phyloP scores from a whole-genome alignment of 2,329 filamentous ascomycete genomes.

The Colletotrichum liaoningense region DNA sequence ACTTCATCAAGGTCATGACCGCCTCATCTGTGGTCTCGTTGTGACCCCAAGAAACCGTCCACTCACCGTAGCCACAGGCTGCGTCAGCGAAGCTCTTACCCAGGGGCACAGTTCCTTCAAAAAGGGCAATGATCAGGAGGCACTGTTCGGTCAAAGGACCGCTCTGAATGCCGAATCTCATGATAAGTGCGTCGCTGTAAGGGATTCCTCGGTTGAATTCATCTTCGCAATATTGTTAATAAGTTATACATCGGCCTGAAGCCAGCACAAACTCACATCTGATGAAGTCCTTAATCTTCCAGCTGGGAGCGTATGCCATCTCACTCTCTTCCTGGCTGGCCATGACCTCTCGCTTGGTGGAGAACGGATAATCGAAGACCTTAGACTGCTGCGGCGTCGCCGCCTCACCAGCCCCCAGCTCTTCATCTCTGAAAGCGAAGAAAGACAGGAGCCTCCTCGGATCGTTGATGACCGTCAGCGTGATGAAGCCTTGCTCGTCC shows the following conservation, averaged over 20 bases:
- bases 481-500: slow-evolving; percentile 3
- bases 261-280: slow-evolving; percentile 25
- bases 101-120: slow-evolving; percentile 30
- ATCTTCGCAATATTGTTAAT: not conserved
- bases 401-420: too few relatives aligned
- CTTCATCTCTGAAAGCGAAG: not conserved
- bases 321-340: too few relatives aligned
- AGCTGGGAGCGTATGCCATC: too few relatives aligned
- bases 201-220: not conserved
- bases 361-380: too few relatives aligned
- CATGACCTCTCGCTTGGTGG: too few relatives aligned
- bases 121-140: slow-evolving; percentile 22
- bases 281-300: slow-evolving; percentile 13
- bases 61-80: slow-evolving; percentile 41
- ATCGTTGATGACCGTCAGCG: slow-evolving; percentile 1
- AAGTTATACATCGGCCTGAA: too few relatives aligned
- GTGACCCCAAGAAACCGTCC: slow-evolving; percentile 47
- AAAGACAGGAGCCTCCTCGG: not conserved
- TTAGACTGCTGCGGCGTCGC: too few relatives aligned
- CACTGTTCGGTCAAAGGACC: slow-evolving; percentile 25
- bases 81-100: slow-evolving; percentile 41
- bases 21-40: slow-evolving; percentile 41
- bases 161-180: not conserved
- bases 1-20: slow-evolving; percentile 47
- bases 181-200: not conserved